phyloP scores from a whole-genome alignment of 2,329 filamentous ascomycete species.

The Sporothrix pallida region DNA sequence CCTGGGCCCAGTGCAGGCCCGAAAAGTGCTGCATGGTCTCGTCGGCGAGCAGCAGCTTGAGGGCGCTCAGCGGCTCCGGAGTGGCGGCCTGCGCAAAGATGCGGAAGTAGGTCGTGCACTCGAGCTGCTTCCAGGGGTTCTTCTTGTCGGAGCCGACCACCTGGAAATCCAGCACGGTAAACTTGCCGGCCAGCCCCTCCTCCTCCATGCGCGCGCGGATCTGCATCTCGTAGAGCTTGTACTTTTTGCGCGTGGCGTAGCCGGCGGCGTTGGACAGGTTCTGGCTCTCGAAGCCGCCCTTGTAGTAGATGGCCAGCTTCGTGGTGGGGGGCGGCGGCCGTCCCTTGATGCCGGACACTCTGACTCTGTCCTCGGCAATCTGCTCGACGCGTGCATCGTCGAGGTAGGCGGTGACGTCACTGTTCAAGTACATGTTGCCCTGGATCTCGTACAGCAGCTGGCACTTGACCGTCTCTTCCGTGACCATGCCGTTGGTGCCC shows the following conservation, averaged over 20 bases:
- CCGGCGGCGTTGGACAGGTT: slow-evolving; percentile 53
- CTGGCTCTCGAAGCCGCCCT: slow-evolving; percentile 55
- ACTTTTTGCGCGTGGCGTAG: slow-evolving; percentile 56
- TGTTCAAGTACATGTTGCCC: slow-evolving; percentile 54
- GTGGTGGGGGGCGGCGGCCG: slow-evolving; percentile 56
- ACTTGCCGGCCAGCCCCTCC: slow-evolving; percentile 47
- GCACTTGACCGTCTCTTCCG: slow-evolving; percentile 34
- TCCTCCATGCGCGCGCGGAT: slow-evolving; percentile 42
- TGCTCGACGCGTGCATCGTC: slow-evolving; percentile 47
- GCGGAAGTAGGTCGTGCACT: slow-evolving; percentile 53
- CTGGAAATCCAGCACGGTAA: slow-evolving; percentile 61
- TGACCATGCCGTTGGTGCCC: slow-evolving; percentile 48
- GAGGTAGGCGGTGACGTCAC: slow-evolving; percentile 53
- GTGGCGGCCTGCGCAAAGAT: slow-evolving; percentile 50
- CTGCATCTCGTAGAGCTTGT: slow-evolving; percentile 56
- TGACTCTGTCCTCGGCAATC: slow-evolving; percentile 47
- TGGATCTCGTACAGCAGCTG: slow-evolving; percentile 38
- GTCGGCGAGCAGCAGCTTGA: slow-evolving; percentile 43
- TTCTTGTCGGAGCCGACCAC: slow-evolving; percentile 31
- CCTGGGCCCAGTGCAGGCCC: slow-evolving; percentile 52
- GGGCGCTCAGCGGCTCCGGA: slow-evolving; percentile 40
- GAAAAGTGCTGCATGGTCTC: slow-evolving; percentile 52
- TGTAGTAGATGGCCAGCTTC: slow-evolving; percentile 58
- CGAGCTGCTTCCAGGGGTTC: slow-evolving; percentile 49
- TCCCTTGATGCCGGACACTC: slow-evolving; percentile 50